A percentile compares a stretch with the other conserved stretches of the same genome.
Conservation (phyloP, 164 flowering plant species). For the Sedum album region DNA sequence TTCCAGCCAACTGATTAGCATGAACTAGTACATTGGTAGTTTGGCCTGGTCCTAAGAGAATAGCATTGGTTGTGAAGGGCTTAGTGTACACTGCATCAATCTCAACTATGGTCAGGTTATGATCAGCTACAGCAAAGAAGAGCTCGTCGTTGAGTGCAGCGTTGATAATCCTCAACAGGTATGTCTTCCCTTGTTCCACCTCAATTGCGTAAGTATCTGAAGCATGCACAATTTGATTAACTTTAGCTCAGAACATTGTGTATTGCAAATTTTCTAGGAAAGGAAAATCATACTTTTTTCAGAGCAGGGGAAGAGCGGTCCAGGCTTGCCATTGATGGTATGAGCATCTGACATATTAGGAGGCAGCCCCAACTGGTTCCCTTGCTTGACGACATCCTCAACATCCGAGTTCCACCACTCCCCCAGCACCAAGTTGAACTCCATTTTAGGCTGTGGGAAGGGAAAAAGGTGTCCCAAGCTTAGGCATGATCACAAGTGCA, state of each 20-base stretch:
- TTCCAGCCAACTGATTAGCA: constrained; percentile 18
- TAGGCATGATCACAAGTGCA: too few species aligned
- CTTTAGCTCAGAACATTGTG: not conserved
- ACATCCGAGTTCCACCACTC: constrained; percentile 58
- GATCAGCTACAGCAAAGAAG: constrained; percentile 41
- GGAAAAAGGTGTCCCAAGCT: too few species aligned
- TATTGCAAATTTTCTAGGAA: not conserved
- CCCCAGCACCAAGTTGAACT: too few species aligned
- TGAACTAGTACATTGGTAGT: constrained; percentile 40
- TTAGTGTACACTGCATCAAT: constrained; percentile 49
- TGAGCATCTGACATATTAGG: constrained; percentile 55
- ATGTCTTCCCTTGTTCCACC: constrained; percentile 40
- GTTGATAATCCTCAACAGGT: constrained; percentile 21
- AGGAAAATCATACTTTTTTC: constrained; percentile 33
- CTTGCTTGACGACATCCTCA: constrained; percentile 40
- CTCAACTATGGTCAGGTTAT: constrained; percentile 48
- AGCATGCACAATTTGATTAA: not conserved
- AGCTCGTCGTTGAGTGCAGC: not conserved
- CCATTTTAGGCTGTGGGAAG: too few species aligned
- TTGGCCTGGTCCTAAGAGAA: constrained; percentile 50
- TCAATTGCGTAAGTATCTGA: constrained; percentile 41
- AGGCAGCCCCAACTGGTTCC: constrained; percentile 40
- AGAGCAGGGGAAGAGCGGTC: constrained; percentile 53
- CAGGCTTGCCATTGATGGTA: constrained; percentile 63
- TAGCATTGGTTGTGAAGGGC: constrained; percentile 35